These are phyloP conservation scores for Lentinus polychrous DNA, from an alignment of 1,284 basidiomycete genomes.

Conservation along the genomic window DNA sequence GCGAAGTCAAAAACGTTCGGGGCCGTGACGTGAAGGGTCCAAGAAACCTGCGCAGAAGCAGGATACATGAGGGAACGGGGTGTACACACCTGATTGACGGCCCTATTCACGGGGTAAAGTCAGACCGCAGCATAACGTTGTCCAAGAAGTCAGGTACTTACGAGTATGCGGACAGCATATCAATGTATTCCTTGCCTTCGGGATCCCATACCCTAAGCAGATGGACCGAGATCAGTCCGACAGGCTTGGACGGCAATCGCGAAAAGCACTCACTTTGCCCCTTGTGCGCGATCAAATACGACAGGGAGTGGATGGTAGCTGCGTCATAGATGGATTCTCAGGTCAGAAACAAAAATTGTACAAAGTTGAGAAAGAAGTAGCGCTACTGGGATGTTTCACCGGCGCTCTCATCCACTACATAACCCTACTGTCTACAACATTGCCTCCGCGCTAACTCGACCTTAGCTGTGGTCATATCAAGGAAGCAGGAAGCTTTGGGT, in stretches of 20 bases:
- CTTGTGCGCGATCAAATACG: conserved; percentile 87
- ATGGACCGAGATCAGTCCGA: conserved; percentile 14
- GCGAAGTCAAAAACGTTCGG: too few relatives aligned
- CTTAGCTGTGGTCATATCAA: conserved; percentile 8
- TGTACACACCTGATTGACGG: not conserved
- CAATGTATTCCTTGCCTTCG: conserved; percentile 88
- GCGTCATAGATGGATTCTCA: conserved; percentile 32
- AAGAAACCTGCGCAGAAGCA: too few relatives aligned
- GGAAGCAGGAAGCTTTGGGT: conserved; percentile 9
- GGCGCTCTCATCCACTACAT: conserved; percentile 1
- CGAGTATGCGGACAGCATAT: conserved; percentile 97
- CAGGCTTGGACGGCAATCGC: conserved; percentile 18
- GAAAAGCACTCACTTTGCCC: conserved; percentile 70
- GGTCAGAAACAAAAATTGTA: conserved; percentile 13
- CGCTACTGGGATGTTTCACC: not conserved
- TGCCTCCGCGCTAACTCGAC: conserved; percentile 1
- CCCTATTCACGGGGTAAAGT: conserved; percentile 5
- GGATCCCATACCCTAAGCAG: conserved; percentile 85
- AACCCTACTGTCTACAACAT: not conserved
- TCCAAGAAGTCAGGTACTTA: conserved; percentile 37
- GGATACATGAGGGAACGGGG: not conserved
- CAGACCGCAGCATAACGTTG: not conserved
- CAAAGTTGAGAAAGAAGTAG: conserved; percentile 17
- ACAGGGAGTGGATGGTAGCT: conserved; percentile 96
- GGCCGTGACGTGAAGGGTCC: too few relatives aligned